A percentile compares a stretch with the other conserved stretches of the same genome.
Evolutionary conservation across 495 filamentous ascomycete genomes (phyloP).

Genomic region (Aspergillus nidulans): DNA sequence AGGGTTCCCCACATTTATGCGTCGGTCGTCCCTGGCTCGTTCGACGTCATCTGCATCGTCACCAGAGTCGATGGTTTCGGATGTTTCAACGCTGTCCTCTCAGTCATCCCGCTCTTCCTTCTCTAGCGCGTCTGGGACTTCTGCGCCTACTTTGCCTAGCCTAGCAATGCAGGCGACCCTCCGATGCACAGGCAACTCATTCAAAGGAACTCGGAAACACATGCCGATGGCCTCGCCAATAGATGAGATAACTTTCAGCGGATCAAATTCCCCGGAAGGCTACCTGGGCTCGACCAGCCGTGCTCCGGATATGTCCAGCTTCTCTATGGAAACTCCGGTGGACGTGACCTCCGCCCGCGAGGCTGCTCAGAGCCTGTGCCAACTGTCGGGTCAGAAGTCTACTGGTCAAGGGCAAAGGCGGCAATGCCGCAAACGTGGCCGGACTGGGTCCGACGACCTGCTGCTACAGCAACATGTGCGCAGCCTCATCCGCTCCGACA

Average conservation of each 20-base stretch:
- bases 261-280: slow-evolving; percentile 57
- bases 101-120: slow-evolving; percentile 70
- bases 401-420: slow-evolving; percentile 20
- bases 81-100: slow-evolving; percentile 58
- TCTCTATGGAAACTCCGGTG: slow-evolving; percentile 47
- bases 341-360: slow-evolving; percentile 42
- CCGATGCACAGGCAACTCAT: slow-evolving; percentile 62
- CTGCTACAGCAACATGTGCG: slow-evolving; percentile 72
- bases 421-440: slow-evolving; percentile 60
- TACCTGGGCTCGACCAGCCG: slow-evolving; percentile 51
- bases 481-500: slow-evolving; percentile 40
- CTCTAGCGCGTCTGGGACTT: slow-evolving; percentile 60
- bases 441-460: slow-evolving; percentile 63
- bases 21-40: slow-evolving; percentile 72
- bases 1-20: slow-evolving; percentile 48
- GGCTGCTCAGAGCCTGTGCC: slow-evolving; percentile 66
- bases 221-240: slow-evolving; percentile 38
- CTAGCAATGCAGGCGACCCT: slow-evolving; percentile 80
- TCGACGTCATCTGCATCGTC: slow-evolving; percentile 75
- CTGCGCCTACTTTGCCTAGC: slow-evolving; percentile 60
- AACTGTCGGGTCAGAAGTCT: slow-evolving; percentile 43
- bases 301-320: slow-evolving; percentile 46
- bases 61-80: slow-evolving; percentile 87
- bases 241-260: slow-evolving; percentile 48
- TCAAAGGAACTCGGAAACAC: slow-evolving; percentile 40